Evolutionary conservation across 2,329 filamentous ascomycete species (phyloP), one percentile per base, ranked within the genome.

Genomic region (Elsinoe necatrix): DNA sequence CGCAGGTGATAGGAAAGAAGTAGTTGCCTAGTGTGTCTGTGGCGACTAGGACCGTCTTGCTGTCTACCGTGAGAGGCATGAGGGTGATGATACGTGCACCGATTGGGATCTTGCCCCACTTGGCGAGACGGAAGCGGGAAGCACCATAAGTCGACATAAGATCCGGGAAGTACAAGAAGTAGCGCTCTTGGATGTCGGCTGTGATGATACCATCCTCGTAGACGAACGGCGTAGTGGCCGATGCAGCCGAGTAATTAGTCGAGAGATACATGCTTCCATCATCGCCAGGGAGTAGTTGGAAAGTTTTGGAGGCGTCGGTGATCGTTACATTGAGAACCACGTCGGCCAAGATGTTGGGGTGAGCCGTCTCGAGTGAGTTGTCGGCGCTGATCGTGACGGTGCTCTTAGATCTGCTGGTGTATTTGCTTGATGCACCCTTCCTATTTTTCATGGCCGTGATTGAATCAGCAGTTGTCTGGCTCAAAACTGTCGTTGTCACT

Each of bases 1-100:
- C 45, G 41, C 59, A 61, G 37, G 57, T 41, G 34, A 61, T 55
- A n/a, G 55, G 58, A 48, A 55, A 61, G 52, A 58, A 61, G 55
- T 59, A 61, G 45, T 57, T 51, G 18, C 58, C 59, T 5, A 56
- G 27, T 0, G 56, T 47, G 23, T 58, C 59, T 20, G 59, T 57
- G 2, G 58, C 58, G n/a, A 61, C 12, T 23, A 61, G 14, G 18
- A 56, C 41, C 5, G 58, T 58, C 1, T 41, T 39, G 6, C 47
- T 47, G 1, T 34, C 42, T 3, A 42, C 52, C 4, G 29, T 34
- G 6, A 59, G 39, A n/a, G 55, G 59, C 14, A 51, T 57, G 20
- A 61, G 54, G 2, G 39, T 56, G 31, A 61, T 56, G 5, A 61
- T 23, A 20, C 43, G 47, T 1, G 58, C 52, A 25, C 55, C 55